Percentiles rank a stretch among this genome's conserved stretches.
These are phyloP conservation scores for Oryza glaberrima DNA, from an alignment of 176 grass and related monocot species.

Conservation along the genomic window DNA sequence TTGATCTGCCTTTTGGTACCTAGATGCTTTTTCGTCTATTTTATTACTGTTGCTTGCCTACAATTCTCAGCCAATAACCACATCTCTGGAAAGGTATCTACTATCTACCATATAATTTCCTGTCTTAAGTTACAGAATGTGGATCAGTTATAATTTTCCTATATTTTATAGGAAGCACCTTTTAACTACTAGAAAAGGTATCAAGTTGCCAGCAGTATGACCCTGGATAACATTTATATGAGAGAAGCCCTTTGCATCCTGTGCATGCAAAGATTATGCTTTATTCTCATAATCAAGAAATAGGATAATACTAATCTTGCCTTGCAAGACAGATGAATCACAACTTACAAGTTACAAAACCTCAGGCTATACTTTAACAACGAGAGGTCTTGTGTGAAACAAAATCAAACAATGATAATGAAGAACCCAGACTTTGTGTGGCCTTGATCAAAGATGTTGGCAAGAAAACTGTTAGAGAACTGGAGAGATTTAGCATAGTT, in stretches of 20 bases:
- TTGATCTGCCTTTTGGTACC: conserved; percentile 2
- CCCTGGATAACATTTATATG: conserved; percentile 15
- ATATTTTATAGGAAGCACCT: conserved; percentile 17
- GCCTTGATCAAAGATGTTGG: conserved; percentile 23
- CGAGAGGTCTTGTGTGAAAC: conserved; percentile 3
- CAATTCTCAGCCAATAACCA: neutral
- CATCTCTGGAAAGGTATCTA: neutral
- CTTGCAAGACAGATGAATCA: conserved; percentile 36
- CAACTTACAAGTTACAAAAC: neutral
- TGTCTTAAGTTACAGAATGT: neutral
- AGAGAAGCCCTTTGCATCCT: conserved; percentile 49
- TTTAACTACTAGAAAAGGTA: conserved; percentile 35
- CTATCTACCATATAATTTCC: neutral
- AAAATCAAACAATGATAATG: neutral
- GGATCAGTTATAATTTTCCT: neutral
- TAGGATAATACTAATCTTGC: conserved; percentile 41
- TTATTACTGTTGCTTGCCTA: neutral
- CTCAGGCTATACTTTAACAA: neutral
- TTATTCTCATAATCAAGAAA: conserved; percentile 50
- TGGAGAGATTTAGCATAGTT: conserved; percentile 49
- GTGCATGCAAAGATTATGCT: conserved; percentile 45
- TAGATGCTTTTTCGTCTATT: conserved; percentile 10
- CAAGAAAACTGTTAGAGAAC: neutral
- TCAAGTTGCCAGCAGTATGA: conserved; percentile 21
- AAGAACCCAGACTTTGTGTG: conserved; percentile 25